Conservation (phyloP, 2,329 filamentous ascomycete species). For the Fusarium oxysporum region DNA sequence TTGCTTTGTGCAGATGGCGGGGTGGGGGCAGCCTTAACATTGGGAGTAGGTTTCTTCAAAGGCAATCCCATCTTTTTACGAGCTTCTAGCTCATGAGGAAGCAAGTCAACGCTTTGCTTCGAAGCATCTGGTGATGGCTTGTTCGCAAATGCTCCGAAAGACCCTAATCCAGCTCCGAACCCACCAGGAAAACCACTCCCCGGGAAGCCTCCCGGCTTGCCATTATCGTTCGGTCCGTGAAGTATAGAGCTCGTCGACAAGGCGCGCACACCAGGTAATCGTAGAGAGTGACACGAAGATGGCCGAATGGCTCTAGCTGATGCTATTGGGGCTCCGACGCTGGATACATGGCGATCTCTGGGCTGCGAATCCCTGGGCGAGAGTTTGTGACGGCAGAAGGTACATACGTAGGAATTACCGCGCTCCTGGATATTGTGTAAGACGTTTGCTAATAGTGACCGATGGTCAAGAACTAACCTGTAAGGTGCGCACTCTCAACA, state of each 20-base stretch:
- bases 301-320: conserved; percentile 1
- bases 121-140: conserved; percentile 4
- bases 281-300: not conserved
- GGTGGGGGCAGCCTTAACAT: not conserved
- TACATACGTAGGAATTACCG: conserved; percentile 56
- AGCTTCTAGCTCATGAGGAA: conserved; percentile 55
- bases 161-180: conserved; percentile 37
- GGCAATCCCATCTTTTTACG: conserved; percentile 44
- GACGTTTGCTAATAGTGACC: not conserved
- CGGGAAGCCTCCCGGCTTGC: conserved; percentile 40
- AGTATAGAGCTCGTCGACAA: conserved; percentile 46
- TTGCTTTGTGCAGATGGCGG: conserved; percentile 8
- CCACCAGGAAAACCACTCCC: conserved; percentile 37
- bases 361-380: conserved; percentile 32
- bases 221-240: conserved; percentile 33
- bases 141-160: conserved; percentile 41
- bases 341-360: conserved; percentile 30
- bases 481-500: conserved; percentile 58
- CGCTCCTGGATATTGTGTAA: conserved; percentile 48
- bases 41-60: conserved; percentile 28
- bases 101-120: conserved; percentile 38
- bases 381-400: conserved; percentile 52
- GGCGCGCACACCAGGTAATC: conserved; percentile 31
- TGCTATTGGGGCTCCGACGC: conserved; percentile 18
- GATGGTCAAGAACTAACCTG: conserved; percentile 48